phyloP scores from a whole-genome alignment of 1,284 basidiomycete species.

The Ustilago esculenta region DNA sequence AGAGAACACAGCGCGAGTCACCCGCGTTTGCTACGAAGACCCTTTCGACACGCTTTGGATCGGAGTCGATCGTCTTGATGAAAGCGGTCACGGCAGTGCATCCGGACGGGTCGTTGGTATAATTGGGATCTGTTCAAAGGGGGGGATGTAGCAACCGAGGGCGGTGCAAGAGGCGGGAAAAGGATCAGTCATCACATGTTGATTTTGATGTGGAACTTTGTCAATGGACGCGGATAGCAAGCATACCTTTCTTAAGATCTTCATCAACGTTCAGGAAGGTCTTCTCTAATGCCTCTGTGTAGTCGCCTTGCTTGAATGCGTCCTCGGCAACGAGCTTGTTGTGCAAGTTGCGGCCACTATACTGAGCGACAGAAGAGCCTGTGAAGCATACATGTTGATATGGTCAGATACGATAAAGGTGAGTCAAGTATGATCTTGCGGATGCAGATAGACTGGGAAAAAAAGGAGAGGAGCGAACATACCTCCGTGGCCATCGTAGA shows the following conservation, averaged over 20 bases:
- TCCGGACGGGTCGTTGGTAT: conserved; percentile 90
- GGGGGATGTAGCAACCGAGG: no score
- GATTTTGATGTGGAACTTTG: no score
- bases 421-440: not conserved
- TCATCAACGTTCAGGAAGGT: conserved; percentile 95
- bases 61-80: conserved; percentile 23
- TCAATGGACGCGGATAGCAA: not conserved
- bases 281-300: conserved; percentile 81
- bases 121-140: conserved; percentile 85
- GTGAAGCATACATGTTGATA: not conserved
- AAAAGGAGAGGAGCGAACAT: conserved; percentile 59
- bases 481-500: conserved; percentile 99
- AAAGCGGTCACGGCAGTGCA: conserved; percentile 91
- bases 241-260: conserved; percentile 82
- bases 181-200: no score
- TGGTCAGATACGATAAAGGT: not conserved
- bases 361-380: conserved; percentile 90
- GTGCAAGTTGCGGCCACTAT: conserved; percentile 88
- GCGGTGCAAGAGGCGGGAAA: no score
- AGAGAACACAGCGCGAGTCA: conserved; percentile 92
- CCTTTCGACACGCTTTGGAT: conserved; percentile 36
- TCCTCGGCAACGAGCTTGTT: conserved; percentile 79
- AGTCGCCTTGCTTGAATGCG: conserved; percentile 77
- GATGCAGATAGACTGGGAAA: not conserved
- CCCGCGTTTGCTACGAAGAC: conserved; percentile 83